These are phyloP conservation scores for Candida taoyuanica DNA, from an alignment of 805 yeast species.

Conservation along the genomic window DNA sequence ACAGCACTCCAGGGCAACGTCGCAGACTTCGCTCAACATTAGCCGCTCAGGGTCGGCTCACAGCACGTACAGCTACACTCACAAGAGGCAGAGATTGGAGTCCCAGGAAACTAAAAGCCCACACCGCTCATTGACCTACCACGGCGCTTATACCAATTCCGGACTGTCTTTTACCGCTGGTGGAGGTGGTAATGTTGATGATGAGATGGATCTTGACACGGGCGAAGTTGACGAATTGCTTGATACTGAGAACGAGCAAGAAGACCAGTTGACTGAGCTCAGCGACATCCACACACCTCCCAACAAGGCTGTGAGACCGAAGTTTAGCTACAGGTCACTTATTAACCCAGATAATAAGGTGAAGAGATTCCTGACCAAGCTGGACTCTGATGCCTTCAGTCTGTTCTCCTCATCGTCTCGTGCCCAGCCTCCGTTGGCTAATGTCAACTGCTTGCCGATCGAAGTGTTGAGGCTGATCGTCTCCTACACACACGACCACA, in stretches of 20 bases:
- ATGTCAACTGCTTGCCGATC: constrained; percentile 29
- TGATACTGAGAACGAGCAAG: no score
- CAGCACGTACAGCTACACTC: background rate
- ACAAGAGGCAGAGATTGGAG: background rate
- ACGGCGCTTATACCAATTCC: no score
- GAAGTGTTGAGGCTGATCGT: constrained; percentile 29
- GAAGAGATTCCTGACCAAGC: constrained; percentile 26
- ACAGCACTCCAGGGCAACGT: constrained; percentile 1
- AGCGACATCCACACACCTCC: background rate
- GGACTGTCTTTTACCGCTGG: no score
- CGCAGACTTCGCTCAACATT: background rate
- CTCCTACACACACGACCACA: constrained; percentile 31
- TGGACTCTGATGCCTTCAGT: constrained; percentile 30
- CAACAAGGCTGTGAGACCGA: background rate
- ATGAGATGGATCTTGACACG: background rate
- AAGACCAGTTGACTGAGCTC: constrained; percentile 2
- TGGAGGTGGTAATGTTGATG: background rate
- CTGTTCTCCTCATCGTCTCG: constrained; percentile 27
- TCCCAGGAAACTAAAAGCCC: no score
- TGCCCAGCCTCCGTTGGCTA: constrained; percentile 10
- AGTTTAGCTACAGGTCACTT: constrained; percentile 20
- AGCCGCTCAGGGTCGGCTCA: constrained; percentile 5
- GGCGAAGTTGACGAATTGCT: constrained; percentile 7
- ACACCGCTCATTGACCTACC: no score
- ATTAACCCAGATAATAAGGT: constrained; percentile 19